phyloP scores from a whole-genome alignment of 2,329 filamentous ascomycete genomes.

The Chrysoporthe deuterocubensis region DNA sequence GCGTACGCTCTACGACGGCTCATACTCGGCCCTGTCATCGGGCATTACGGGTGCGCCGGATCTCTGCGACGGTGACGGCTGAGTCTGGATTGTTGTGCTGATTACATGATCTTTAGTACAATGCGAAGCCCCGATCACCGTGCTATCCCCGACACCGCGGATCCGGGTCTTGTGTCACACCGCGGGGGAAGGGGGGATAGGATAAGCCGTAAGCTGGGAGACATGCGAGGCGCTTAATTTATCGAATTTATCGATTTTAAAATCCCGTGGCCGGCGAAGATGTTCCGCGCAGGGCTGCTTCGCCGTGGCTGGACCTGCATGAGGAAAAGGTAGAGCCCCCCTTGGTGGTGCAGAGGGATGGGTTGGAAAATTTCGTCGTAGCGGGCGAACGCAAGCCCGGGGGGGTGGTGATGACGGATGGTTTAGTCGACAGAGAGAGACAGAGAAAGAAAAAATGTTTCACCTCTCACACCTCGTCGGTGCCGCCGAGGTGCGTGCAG shows the following conservation, averaged over 20 bases:
- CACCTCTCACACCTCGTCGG: conserved; percentile 5
- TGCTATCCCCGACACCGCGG: neutral
- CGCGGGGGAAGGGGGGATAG: neutral
- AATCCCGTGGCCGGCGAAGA: too few relatives aligned
- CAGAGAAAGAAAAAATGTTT: neutral
- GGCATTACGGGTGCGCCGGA: neutral
- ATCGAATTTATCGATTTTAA: conserved; percentile 10
- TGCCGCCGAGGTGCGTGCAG: conserved; percentile 1
- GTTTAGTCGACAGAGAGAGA: neutral
- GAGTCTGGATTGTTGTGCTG: neutral
- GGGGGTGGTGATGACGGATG: neutral
- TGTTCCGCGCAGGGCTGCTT: neutral
- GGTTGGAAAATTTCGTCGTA: neutral
- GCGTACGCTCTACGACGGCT: neutral
- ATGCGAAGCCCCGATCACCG: neutral
- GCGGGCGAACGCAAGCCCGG: neutral
- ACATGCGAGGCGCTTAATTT: neutral
- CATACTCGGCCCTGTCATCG: neutral
- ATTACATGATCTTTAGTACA: neutral
- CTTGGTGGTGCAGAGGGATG: neutral
- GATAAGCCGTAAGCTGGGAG: conserved; percentile 8
- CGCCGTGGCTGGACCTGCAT: neutral
- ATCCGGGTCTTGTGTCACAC: conserved; percentile 12
- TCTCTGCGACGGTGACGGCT: neutral
- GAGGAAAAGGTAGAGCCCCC: neutral